Conservation (phyloP, 768 basidiomycete species). For the Suillus lakei region DNA sequence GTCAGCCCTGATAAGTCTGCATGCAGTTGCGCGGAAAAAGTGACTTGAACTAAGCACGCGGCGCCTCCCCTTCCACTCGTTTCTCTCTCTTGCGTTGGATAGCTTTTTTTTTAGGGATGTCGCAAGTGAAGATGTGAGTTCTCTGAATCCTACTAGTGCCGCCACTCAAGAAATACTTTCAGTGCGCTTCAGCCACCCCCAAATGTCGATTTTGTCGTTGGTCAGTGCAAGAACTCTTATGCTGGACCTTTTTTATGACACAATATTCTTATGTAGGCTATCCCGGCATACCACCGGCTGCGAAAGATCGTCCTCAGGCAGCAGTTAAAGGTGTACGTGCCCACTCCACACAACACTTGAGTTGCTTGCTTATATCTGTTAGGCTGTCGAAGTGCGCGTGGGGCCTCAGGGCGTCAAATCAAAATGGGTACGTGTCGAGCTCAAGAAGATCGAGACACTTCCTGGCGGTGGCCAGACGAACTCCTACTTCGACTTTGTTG, state of each 20-base stretch:
- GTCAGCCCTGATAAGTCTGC: not conserved
- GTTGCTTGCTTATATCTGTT: constrained; percentile 11
- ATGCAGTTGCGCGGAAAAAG: constrained; percentile 1
- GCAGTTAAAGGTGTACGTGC: constrained; percentile 82
- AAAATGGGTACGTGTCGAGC: constrained; percentile 90
- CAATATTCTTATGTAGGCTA: constrained; percentile 61
- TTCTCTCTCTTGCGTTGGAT: constrained; percentile 4
- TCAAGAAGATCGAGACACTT: constrained; percentile 87
- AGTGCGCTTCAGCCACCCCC: constrained; percentile 87
- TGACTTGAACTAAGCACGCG: constrained; percentile 12
- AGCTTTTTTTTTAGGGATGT: constrained; percentile 34
- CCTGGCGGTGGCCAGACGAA: constrained; percentile 71
- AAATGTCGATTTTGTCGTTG: constrained; percentile 88
- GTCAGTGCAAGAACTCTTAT: constrained; percentile 41
- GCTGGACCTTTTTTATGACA: constrained; percentile 16
- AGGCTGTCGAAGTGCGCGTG: constrained; percentile 88
- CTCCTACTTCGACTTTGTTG: constrained; percentile 81
- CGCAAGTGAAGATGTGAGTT: constrained; percentile 51
- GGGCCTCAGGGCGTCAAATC: constrained; percentile 80
- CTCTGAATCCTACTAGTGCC: constrained; percentile 4
- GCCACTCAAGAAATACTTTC: constrained; percentile 1
- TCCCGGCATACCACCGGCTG: constrained; percentile 85
- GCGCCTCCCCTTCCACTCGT: constrained; percentile 14
- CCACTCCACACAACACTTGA: constrained; percentile 3
- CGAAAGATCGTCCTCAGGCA: constrained; percentile 77